phyloP scores from a whole-genome alignment of 2,329 filamentous ascomycete species.

The Onygenales sp. region DNA sequence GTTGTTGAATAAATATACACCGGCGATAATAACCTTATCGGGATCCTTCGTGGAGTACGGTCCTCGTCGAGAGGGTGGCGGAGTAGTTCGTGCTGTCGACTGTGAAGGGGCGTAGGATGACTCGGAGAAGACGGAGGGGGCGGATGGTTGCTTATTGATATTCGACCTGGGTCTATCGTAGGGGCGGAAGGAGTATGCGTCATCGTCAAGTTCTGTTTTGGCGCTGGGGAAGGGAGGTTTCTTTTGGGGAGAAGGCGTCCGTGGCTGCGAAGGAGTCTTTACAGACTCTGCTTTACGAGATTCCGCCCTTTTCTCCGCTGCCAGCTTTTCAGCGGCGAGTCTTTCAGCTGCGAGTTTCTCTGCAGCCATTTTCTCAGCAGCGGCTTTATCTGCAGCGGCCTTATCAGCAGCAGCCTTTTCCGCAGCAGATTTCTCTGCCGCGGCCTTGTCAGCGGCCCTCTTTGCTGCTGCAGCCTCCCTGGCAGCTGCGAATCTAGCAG shows the following conservation, averaged over 20 bases:
- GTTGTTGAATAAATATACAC: constrained; percentile 87
- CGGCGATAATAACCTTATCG: constrained; percentile 91
- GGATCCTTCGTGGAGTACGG: constrained; percentile 83
- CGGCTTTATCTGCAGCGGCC: neutral
- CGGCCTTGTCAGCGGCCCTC: constrained; percentile 23
- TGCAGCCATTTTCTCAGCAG: neutral
- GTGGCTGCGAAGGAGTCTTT: constrained; percentile 4
- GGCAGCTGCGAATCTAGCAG: constrained; percentile 19
- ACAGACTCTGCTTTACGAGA: constrained; percentile 13
- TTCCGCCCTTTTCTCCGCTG: constrained; percentile 26
- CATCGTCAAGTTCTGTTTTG: constrained; percentile 47
- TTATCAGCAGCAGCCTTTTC: constrained; percentile 22
- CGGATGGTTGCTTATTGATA: constrained; percentile 49
- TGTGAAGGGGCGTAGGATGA: constrained; percentile 79
- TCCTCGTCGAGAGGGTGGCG: constrained; percentile 66
- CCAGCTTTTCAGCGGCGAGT: constrained; percentile 23
- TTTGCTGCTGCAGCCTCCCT: constrained; percentile 27
- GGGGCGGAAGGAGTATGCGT: constrained; percentile 63
- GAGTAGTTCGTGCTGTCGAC: constrained; percentile 73
- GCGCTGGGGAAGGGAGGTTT: constrained; percentile 27
- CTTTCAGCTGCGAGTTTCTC: constrained; percentile 20
- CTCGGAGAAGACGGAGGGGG: constrained; percentile 67
- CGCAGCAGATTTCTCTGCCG: constrained; percentile 25
- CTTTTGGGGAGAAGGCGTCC: constrained; percentile 32
- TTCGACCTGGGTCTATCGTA: constrained; percentile 60